Conservation (phyloP, 139 green algal genomes). For the Ettlia oleoabundans region DNA sequence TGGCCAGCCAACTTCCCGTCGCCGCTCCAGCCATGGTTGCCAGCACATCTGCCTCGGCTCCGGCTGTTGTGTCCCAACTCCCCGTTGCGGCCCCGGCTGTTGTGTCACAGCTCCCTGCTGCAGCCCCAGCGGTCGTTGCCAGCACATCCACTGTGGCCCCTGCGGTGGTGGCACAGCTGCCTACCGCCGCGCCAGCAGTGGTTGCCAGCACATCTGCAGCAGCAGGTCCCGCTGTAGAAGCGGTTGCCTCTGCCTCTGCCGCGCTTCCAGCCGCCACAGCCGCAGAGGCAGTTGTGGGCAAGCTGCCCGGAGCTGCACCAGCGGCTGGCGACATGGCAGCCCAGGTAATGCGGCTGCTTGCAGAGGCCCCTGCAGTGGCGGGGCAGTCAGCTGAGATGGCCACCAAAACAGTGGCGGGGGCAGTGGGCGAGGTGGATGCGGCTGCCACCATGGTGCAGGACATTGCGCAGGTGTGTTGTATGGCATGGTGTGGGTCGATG, state of each 20-base stretch:
- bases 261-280: neutral
- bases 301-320: slow-evolving; percentile 3
- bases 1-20: neutral
- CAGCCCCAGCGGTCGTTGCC: neutral
- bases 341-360: neutral
- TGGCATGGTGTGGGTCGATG: no score
- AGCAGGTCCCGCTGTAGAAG: neutral
- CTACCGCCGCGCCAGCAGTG: neutral
- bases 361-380: slow-evolving; percentile 20
- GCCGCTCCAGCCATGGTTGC: neutral
- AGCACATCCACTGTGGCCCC: neutral
- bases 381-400: slow-evolving; percentile 28
- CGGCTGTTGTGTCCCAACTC: neutral
- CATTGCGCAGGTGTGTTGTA: neutral
- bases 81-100: neutral
- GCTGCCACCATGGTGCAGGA: slow-evolving; percentile 2
- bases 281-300: neutral
- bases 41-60: neutral
- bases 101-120: neutral
- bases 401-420: slow-evolving; percentile 1
- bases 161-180: neutral
- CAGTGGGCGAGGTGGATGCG: slow-evolving; percentile 8
- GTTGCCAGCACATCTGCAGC: neutral
- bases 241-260: neutral
- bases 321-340: neutral